These are phyloP conservation scores for Prunus campanulata DNA, from an alignment of 306 rosid species.

Conservation along the genomic window DNA sequence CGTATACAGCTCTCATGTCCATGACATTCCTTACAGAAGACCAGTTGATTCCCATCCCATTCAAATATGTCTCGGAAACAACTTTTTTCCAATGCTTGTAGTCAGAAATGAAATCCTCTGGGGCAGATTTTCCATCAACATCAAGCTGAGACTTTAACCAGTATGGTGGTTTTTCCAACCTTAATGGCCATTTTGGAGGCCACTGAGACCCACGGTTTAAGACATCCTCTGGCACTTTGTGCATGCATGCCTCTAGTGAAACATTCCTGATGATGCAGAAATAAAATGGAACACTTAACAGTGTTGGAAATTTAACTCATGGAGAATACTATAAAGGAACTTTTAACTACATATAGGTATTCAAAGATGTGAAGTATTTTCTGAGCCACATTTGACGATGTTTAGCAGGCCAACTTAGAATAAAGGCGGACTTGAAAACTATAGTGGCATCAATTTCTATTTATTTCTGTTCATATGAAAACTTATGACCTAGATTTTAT, in stretches of 20 bases:
- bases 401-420: neutral
- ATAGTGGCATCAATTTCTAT: neutral
- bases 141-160: conserved; percentile 68
- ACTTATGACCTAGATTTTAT: neutral
- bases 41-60: conserved; percentile 76
- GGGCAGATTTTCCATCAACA: conserved; percentile 55
- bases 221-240: conserved; percentile 49
- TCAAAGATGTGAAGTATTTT: conserved; percentile 1
- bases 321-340: neutral
- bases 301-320: neutral
- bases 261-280: conserved; percentile 55
- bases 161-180: conserved; percentile 79
- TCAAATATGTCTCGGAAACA: conserved; percentile 56
- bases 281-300: conserved; percentile 3
- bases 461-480: neutral
- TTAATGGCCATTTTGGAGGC: conserved; percentile 74
- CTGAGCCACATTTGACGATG: conserved; percentile 10
- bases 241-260: conserved; percentile 67
- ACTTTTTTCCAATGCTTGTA: conserved; percentile 69
- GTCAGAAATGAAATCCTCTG: conserved; percentile 60
- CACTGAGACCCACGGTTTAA: conserved; percentile 68
- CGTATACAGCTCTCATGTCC: conserved; percentile 88
- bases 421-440: neutral
- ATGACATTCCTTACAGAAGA: conserved; percentile 72
- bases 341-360: neutral